Base-by-base conservation (phyloP, 192 early-diverging fungal species). In the Glomus cerebriforme region DNA sequence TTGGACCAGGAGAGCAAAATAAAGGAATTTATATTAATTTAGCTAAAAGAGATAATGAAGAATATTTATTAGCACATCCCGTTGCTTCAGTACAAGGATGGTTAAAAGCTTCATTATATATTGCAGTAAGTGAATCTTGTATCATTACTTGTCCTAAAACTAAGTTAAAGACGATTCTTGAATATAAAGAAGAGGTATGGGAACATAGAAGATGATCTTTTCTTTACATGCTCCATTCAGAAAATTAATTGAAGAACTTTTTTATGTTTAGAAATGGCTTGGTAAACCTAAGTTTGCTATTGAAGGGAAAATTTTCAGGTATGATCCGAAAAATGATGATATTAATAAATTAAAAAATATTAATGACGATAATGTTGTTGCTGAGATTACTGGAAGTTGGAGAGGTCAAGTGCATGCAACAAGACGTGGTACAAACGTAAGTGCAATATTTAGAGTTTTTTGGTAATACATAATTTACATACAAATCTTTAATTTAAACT, bases 141-240 rank as follows among this genome's bases (percentile, higher is more conserved):
- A 82, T 87, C 59, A 86, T 94, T 47, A 86, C 87, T 7, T 94
- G 93, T 79, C 84, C 85, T 9, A 85, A 91, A 67, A 89, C 90
- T 31, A 86, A 86, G 27, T 81, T 94, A 63, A 88, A 88, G 34
- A 82, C 88, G 43, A 81, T 92, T 22, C 72, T 93, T 35, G 86
- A 88, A 80, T 94, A 92, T 81, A 94, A 93, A 80, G 91, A 92
- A 71, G 93, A 93, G 64, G 82, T 83, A 79, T 54, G 31, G n/a
- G 7, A 12, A 62, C 10, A 24, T 32, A 13, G 19, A 26, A 32
- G 8, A 47, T 49, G 2, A 67, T 63, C n/a, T 60, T 9, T 60
- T 24, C 27, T 27, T 24, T 2, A 2, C 19, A 35, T 22, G 17
- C 8, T 39, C 39, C 3, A 5, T 26, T 49, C 6, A 3, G 3